Conservation (phyloP, 345 rosid species). For the Hypericum androsaemum region DNA sequence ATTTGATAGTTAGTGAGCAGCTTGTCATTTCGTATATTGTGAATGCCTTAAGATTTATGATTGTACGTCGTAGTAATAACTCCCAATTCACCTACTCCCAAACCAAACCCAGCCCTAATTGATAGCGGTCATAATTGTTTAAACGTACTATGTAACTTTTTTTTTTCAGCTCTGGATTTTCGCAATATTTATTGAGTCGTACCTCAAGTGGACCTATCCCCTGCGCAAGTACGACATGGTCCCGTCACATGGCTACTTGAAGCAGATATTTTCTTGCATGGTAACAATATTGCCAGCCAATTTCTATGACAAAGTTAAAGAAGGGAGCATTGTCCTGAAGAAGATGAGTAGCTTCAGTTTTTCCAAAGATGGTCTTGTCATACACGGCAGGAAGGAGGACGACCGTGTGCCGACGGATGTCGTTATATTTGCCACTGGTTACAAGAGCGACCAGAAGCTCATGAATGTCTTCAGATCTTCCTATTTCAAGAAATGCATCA, state of each 20-base stretch:
- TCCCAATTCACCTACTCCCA: neutral
- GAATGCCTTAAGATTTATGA: too few relatives aligned
- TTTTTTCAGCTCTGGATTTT: conserved; percentile 21
- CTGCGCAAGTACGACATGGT: conserved; percentile 22
- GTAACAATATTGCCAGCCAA: conserved; percentile 18
- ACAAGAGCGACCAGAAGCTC: conserved; percentile 9
- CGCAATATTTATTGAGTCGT: conserved; percentile 18
- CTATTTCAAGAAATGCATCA: conserved; percentile 17
- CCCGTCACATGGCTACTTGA: conserved; percentile 17
- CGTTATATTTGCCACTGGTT: too few relatives aligned
- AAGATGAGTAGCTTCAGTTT: too few relatives aligned
- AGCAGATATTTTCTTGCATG: conserved; percentile 18
- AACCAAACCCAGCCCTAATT: neutral
- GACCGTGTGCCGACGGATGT: too few relatives aligned
- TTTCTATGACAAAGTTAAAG: conserved; percentile 12
- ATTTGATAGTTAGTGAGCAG: too few relatives aligned
- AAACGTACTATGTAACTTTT: neutral
- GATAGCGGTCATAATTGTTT: neutral
- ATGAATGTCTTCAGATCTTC: conserved; percentile 19
- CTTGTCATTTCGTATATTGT: too few relatives aligned
- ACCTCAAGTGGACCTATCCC: conserved; percentile 17
- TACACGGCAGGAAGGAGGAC: too few relatives aligned
- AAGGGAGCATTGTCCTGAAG: too few relatives aligned
- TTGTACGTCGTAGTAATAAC: too few relatives aligned
- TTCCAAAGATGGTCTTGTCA: too few relatives aligned